Conservation (phyloP, 257 asterid genomes). For the Galeopsis tetrahit region DNA sequence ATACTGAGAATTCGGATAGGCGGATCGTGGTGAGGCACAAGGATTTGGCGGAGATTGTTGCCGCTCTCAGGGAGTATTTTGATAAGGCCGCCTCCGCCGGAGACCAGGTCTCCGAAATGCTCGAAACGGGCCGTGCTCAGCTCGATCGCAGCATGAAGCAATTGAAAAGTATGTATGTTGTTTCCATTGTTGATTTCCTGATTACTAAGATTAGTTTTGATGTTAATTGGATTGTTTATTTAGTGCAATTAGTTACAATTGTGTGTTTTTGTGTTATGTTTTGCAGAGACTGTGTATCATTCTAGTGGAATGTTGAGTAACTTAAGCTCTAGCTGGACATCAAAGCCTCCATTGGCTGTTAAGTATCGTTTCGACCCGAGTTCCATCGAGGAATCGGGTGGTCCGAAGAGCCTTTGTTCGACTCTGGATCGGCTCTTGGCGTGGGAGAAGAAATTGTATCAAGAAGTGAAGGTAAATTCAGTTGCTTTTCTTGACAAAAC, state of each 20-base stretch:
- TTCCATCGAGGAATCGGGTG: slow-evolving; percentile 64
- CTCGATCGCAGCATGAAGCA: slow-evolving; percentile 89
- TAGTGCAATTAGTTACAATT: background rate
- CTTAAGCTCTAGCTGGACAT: slow-evolving; percentile 95
- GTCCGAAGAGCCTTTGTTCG: slow-evolving; percentile 78
- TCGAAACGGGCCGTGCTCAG: slow-evolving; percentile 90
- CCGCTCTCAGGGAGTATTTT: slow-evolving; percentile 78
- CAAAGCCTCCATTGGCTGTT: slow-evolving; percentile 95
- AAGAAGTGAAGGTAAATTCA: slow-evolving; percentile 76
- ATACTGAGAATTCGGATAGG: slow-evolving; percentile 56
- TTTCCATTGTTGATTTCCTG: slow-evolving; percentile 1
- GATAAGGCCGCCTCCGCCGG: slow-evolving; percentile 92
- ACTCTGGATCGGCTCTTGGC: slow-evolving; percentile 95
- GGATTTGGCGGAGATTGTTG: slow-evolving; percentile 87
- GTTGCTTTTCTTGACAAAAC: slow-evolving; percentile 22
- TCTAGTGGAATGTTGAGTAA: slow-evolving; percentile 92
- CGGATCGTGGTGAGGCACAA: slow-evolving; percentile 87
- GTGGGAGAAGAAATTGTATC: slow-evolving; percentile 93
- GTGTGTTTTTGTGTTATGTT: slow-evolving; percentile 8
- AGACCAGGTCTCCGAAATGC: slow-evolving; percentile 89
- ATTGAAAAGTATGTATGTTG: slow-evolving; percentile 79
- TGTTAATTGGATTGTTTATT: background rate
- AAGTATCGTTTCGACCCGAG: slow-evolving; percentile 79
- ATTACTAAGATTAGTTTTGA: background rate
- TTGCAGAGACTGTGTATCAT: slow-evolving; percentile 92